Percentiles rank a stretch among this genome's conserved stretches.
phyloP scores from a whole-genome alignment of 768 basidiomycete genomes.

The Dioszegia crocea region DNA sequence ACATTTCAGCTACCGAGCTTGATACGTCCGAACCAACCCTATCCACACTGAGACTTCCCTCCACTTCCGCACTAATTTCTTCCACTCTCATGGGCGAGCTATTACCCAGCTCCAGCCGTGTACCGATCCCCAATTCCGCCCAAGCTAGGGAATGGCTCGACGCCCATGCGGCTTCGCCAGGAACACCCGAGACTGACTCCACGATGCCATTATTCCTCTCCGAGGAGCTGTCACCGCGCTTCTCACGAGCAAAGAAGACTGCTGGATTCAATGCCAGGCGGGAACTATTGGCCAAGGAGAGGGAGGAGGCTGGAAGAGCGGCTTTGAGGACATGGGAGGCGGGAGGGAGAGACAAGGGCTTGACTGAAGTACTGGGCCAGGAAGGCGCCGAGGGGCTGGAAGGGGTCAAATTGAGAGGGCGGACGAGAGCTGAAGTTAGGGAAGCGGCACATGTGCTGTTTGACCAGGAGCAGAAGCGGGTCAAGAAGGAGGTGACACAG shows the following conservation, averaged over 20 bases:
- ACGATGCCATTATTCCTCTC: conserved; percentile 45
- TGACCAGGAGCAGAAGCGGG: conserved; percentile 18
- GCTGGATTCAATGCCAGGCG: conserved; percentile 17
- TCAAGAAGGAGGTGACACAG: conserved; percentile 25
- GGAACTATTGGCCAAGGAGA: conserved; percentile 8
- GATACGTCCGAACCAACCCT: conserved; percentile 12
- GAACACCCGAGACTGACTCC: conserved; percentile 22
- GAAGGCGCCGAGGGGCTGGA: conserved; percentile 25
- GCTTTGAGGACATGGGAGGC: conserved; percentile 36
- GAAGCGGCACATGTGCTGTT: conserved; percentile 37
- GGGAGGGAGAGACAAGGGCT: conserved; percentile 31
- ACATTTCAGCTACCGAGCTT: conserved; percentile 1
- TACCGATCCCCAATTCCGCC: conserved; percentile 11
- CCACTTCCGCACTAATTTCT: background rate
- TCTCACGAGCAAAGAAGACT: conserved; percentile 37
- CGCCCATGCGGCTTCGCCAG: conserved; percentile 7
- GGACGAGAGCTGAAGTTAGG: conserved; percentile 43
- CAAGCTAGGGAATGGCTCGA: conserved; percentile 26
- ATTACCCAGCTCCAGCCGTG: background rate
- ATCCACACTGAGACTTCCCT: conserved; percentile 9
- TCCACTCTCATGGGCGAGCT: conserved; percentile 12
- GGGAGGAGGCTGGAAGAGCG: conserved; percentile 15
- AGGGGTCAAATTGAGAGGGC: conserved; percentile 27
- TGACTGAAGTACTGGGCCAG: conserved; percentile 15
- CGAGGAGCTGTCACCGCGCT: conserved; percentile 46